Evolutionary conservation across 2,329 filamentous ascomycete species (phyloP), one percentile per base, ranked within the genome.

Genomic region (Aspergillus sp.): DNA sequence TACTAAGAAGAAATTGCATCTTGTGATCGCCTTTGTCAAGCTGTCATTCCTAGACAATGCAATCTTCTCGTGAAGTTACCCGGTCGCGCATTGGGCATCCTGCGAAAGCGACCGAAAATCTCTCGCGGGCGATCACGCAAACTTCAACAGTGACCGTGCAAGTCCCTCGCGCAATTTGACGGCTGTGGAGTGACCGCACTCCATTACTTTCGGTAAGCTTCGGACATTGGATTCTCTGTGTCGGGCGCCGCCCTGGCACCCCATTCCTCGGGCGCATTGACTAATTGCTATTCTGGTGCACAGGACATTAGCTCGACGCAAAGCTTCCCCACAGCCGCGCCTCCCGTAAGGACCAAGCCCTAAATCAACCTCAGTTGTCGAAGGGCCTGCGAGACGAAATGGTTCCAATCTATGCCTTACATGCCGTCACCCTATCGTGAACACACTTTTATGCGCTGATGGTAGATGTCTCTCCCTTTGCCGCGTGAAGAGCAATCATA

Each of bases 261-360:
- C 8, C 27, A 11, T 46, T 46, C 15, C 35, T 33, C 9, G 5
- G 12, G 15, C 23, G 23, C 21, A 43, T 19, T 12, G 39, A 27
- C 27, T 24, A 24, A 39, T 14, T 39, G 24, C 37, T 41, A 37
- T 21, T 50, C 21, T 47, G 12, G 19, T 19, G 33, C 21, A n/a
- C 19, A 50, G 35, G n/a, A 50, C 47, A n/a, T 47, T 31, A 47
- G 44, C 41, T 23, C 23, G 15, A 17, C 37, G 35, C 43, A 39
- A 40, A 44, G 43, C 35, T 31, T 43, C 44, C 52, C 35, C 52
- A 40, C 35, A 47, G 11, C 44, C 44, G 44, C 31, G 17, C 19
- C 39, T 19, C 14, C 31, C 31, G 51, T 31, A 23, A 41, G 52
- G 44, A 23, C 52, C 52, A 37, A 55, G 43, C 52, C 52, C 52